These are phyloP conservation scores for Wickerhamiella parazyma DNA, from an alignment of 805 yeast genomes.

Conservation along the genomic window DNA sequence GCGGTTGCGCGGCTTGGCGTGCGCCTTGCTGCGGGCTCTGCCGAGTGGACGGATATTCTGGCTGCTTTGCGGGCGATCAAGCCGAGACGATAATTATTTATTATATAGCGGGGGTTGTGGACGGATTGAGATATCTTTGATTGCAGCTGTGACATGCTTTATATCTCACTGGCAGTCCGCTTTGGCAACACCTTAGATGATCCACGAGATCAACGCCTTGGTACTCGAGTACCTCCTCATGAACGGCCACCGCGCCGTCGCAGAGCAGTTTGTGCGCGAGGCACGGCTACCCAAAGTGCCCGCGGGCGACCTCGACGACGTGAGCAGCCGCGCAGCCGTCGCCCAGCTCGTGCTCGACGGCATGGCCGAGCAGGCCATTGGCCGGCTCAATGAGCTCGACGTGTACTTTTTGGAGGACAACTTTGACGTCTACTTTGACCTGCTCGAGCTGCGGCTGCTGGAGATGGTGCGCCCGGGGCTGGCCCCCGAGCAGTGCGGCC, in stretches of 20 bases:
- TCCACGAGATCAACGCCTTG: constrained; percentile 5
- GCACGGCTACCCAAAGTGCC: constrained; percentile 5
- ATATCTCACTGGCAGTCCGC: no score
- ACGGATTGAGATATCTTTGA: no score
- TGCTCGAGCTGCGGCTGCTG: constrained; percentile 57
- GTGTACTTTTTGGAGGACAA: constrained; percentile 55
- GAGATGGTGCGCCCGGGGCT: constrained; percentile 51
- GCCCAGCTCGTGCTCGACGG: constrained; percentile 45
- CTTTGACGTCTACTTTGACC: constrained; percentile 53
- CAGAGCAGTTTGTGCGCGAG: constrained; percentile 10
- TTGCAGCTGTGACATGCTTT: no score
- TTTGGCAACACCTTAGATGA: no score
- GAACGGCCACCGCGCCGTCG: constrained; percentile 11
- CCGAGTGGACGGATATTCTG: neutral
- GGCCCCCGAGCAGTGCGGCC: constrained; percentile 14
- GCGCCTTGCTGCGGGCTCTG: constrained; percentile 25
- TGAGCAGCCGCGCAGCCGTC: constrained; percentile 33
- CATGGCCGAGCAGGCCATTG: constrained; percentile 44
- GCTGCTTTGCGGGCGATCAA: neutral
- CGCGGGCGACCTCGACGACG: constrained; percentile 3
- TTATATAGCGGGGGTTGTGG: no score
- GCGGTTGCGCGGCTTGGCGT: constrained; percentile 34
- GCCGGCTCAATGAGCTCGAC: constrained; percentile 40
- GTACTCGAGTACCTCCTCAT: constrained; percentile 11
- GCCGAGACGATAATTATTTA: neutral